Conservation (phyloP, 768 basidiomycete genomes). For the Podaxis sp. region DNA sequence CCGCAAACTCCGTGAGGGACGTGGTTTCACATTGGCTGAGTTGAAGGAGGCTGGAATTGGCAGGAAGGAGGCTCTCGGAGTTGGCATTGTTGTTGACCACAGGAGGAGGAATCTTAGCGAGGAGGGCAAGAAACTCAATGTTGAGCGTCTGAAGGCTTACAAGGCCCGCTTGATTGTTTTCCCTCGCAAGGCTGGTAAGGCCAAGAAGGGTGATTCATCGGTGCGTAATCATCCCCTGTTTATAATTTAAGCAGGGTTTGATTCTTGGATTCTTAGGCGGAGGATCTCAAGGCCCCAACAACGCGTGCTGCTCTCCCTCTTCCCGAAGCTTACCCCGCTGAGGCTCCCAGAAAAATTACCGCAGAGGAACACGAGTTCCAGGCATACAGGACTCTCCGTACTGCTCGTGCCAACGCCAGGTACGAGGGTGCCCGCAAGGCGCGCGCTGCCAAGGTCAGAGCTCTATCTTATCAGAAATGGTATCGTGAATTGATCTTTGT, state of each 20-base stretch:
- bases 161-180: constrained; percentile 92
- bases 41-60: constrained; percentile 95
- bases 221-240: constrained; percentile 46
- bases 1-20: constrained; percentile 93
- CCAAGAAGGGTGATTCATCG: constrained; percentile 93
- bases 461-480: background rate
- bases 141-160: constrained; percentile 92
- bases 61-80: constrained; percentile 86
- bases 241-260: background rate
- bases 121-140: constrained; percentile 95
- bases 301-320: constrained; percentile 70
- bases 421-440: constrained; percentile 87
- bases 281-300: constrained; percentile 76
- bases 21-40: constrained; percentile 93
- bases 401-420: constrained; percentile 77
- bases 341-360: constrained; percentile 92
- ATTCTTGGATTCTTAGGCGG: constrained; percentile 50
- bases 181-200: constrained; percentile 93
- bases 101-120: constrained; percentile 94
- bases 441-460: constrained; percentile 78
- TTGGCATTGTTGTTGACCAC: constrained; percentile 97
- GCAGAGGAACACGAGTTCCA: constrained; percentile 85
- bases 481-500: constrained; percentile 4
- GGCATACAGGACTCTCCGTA: constrained; percentile 88
- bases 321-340: constrained; percentile 64